Conservation (phyloP, 129 eudicot species). For the Centella asiatica region DNA sequence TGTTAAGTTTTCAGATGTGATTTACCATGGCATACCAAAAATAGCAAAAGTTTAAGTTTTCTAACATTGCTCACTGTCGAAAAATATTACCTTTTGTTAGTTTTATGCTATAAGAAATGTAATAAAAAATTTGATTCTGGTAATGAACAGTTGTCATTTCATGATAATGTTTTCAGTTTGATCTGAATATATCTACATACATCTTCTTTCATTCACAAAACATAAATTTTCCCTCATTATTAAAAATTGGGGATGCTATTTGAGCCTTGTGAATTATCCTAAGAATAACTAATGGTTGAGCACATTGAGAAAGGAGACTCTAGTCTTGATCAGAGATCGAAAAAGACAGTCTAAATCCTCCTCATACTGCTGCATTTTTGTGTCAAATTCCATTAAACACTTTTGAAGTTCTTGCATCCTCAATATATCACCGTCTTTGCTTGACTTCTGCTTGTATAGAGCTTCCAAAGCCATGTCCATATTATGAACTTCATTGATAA, state of each 20-base stretch:
- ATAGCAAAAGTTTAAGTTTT: no score
- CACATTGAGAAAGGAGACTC: constrained; percentile 8
- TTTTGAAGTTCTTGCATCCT: neutral
- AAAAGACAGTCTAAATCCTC: constrained; percentile 1
- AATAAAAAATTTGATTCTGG: no score
- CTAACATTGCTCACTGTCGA: no score
- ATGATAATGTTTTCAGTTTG: no score
- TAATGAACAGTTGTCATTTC: no score
- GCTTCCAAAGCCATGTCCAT: neutral
- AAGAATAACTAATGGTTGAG: neutral
- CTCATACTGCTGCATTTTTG: neutral
- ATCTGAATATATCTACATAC: no score
- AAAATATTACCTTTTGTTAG: no score
- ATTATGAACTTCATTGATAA: neutral
- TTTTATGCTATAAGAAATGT: no score
- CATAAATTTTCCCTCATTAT: constrained; percentile 1
- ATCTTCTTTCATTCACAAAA: neutral
- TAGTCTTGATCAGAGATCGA: constrained; percentile 9
- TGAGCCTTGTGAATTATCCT: neutral
- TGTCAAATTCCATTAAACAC: neutral
- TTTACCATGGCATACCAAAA: no score
- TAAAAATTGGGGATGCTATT: neutral
- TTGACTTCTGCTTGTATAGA: constrained; percentile 3
- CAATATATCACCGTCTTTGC: neutral
- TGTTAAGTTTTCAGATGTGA: no score